Percentiles rank a stretch among this genome's conserved stretches.
These are phyloP conservation scores for Aspergillus sp. DNA, from an alignment of 2,329 filamentous ascomycete species.

Conservation along the genomic window DNA sequence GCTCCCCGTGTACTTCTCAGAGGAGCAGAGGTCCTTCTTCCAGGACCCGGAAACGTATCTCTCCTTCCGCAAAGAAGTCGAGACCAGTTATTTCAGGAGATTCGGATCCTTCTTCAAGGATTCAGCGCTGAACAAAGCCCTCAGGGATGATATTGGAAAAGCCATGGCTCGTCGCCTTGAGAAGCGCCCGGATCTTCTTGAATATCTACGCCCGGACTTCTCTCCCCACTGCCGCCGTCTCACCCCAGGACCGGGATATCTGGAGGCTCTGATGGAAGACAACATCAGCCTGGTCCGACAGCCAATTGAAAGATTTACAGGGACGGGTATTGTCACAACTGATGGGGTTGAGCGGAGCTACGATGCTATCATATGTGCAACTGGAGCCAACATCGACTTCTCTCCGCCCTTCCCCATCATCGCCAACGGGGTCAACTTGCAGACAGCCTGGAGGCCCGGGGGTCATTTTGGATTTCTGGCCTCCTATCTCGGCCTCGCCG, in stretches of 20 bases:
- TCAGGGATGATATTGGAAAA: slow-evolving; percentile 47
- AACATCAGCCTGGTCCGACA: slow-evolving; percentile 63
- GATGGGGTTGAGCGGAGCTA: slow-evolving; percentile 60
- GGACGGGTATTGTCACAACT: slow-evolving; percentile 58
- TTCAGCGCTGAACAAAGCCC: slow-evolving; percentile 49
- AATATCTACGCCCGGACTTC: slow-evolving; percentile 61
- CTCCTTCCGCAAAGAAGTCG: slow-evolving; percentile 56
- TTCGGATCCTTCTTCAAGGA: slow-evolving; percentile 57
- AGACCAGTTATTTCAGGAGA: slow-evolving; percentile 62
- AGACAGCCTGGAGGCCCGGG: slow-evolving; percentile 56
- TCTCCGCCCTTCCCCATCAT: slow-evolving; percentile 62
- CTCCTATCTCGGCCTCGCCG: slow-evolving; percentile 64
- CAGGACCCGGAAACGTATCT: slow-evolving; percentile 62
- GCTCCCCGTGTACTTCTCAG: slow-evolving; percentile 57
- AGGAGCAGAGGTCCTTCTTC: slow-evolving; percentile 58
- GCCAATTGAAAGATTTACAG: slow-evolving; percentile 60
- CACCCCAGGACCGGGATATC: slow-evolving; percentile 66
- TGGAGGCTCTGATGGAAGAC: slow-evolving; percentile 61
- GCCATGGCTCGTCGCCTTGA: slow-evolving; percentile 49
- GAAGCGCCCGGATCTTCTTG: slow-evolving; percentile 54
- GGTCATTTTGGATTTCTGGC: slow-evolving; percentile 63
- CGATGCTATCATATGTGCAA: slow-evolving; percentile 67
- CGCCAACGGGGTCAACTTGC: slow-evolving; percentile 55
- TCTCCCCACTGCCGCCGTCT: slow-evolving; percentile 64
- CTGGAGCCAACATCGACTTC: slow-evolving; percentile 62